These are phyloP conservation scores for Colletotrichum acutatum DNA, from an alignment of 2,329 filamentous ascomycete species.

Conservation along the genomic window DNA sequence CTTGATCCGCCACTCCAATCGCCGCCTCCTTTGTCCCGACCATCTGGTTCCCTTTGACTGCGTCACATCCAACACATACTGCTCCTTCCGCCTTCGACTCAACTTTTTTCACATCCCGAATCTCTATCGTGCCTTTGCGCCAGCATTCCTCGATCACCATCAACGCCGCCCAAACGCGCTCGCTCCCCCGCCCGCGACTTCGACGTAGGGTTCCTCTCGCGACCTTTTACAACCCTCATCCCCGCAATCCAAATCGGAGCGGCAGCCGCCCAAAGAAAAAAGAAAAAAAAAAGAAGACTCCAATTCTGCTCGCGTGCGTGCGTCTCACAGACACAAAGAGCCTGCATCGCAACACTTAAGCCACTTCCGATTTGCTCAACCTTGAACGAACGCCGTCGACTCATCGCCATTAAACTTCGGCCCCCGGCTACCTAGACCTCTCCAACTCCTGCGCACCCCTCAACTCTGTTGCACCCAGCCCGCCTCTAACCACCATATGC, in stretches of 20 bases:
- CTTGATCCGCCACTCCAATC: constrained; percentile 28
- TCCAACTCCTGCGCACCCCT: constrained; percentile 32
- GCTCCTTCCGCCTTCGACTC: constrained; percentile 6
- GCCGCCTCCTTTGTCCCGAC: constrained; percentile 32
- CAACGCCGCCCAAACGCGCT: constrained; percentile 17
- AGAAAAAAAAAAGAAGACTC: neutral
- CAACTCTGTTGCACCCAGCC: constrained; percentile 35
- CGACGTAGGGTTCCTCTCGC: neutral
- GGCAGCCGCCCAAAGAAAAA: neutral
- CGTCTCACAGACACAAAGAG: neutral
- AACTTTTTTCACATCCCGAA: constrained; percentile 1
- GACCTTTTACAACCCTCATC: constrained; percentile 19
- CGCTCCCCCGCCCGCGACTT: constrained; percentile 1
- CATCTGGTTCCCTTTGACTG: constrained; percentile 29
- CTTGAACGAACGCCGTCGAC: constrained; percentile 11
- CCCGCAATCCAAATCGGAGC: constrained; percentile 19
- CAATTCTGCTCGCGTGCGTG: constrained; percentile 1
- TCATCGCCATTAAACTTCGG: constrained; percentile 29
- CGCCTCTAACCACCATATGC: constrained; percentile 32
- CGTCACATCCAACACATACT: constrained; percentile 25
- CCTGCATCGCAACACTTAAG: neutral
- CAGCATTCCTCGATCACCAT: constrained; percentile 19
- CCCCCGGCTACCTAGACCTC: constrained; percentile 7
- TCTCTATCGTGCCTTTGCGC: constrained; percentile 12
- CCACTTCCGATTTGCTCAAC: constrained; percentile 16